Base-by-base conservation (phyloP, 345 rosid genomes). In the Heritiera littoralis region DNA sequence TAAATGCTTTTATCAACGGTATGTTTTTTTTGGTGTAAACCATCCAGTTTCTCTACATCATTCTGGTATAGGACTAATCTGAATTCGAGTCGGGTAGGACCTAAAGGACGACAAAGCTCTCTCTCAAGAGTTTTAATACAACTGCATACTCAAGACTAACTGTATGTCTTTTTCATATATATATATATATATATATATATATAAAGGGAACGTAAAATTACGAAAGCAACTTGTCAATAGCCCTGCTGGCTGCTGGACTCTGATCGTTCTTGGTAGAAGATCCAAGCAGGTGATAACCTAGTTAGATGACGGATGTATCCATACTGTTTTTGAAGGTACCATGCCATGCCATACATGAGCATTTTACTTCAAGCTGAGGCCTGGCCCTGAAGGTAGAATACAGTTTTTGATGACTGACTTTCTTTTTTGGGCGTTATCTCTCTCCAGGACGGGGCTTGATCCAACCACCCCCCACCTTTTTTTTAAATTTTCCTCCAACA, bases 391-490 rank as follows among this genome's bases (percentile, higher is more conserved):
- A 9, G 9, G 58, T 4, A 55, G 9, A 23, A 54, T 15, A 49
- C 54, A 49, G 12, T 49, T 9, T 49, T 49, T 49, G 18, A 52
- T 15, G 58, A 15, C 58, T 15, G 58, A 14, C 56, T 52, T 51
- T 51, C 54, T 51, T 12, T 51, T 52, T 14, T 23, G 17, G 56
- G 18, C 14, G 56, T 52, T 14, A 9, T 18, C 18, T 52, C 18
- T 52, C 59, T 54, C 59, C 10, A 69, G 49, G 52, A 66, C 48
- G 20, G 8, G 43, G 58, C 38, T 41, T 32, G 72, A 73, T 66
- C 79, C 79, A 80, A 67, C 82, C 1, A 75, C 82, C 28, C 60
- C 69, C 15, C 32, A 30, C 45, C 79, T 11, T 59, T 18, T 40
- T 43, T 28, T 7, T 0, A 61, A 10, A 14, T 51, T 49, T 18